phyloP scores from a whole-genome alignment of 1,284 basidiomycete genomes.

The Apiotrichum veenhuisii region DNA sequence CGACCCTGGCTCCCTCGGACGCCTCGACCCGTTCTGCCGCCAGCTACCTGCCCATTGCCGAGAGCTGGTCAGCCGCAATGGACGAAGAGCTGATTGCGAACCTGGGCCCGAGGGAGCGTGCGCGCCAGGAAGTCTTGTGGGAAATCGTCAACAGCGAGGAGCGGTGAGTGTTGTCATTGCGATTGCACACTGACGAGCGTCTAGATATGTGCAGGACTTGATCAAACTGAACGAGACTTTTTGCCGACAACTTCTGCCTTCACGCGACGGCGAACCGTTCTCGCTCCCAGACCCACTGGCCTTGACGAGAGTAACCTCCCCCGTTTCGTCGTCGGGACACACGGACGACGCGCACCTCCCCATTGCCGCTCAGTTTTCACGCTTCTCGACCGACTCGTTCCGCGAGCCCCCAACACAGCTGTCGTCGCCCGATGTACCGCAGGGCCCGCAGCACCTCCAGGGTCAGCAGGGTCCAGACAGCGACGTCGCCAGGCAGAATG shows the following conservation, averaged over 20 bases:
- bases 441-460: background rate
- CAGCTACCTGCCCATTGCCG: slow-evolving; percentile 56
- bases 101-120: slow-evolving; percentile 85
- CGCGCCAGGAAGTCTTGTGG: slow-evolving; percentile 93
- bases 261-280: slow-evolving; percentile 55
- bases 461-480: background rate
- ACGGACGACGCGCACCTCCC: slow-evolving; percentile 65
- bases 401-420: slow-evolving; percentile 1
- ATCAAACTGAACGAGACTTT: slow-evolving; percentile 89
- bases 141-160: slow-evolving; percentile 98
- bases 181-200: slow-evolving; percentile 1
- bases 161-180: slow-evolving; percentile 58
- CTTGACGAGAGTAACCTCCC: slow-evolving; percentile 30
- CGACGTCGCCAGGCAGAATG: slow-evolving; percentile 27
- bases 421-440: slow-evolving; percentile 6
- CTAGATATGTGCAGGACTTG: slow-evolving; percentile 88
- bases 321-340: slow-evolving; percentile 8
- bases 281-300: slow-evolving; percentile 45
- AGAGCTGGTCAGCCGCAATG: slow-evolving; percentile 93
- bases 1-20: slow-evolving; percentile 9
- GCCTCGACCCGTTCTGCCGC: slow-evolving; percentile 5
- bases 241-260: slow-evolving; percentile 83
- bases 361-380: slow-evolving; percentile 78
- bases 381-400: slow-evolving; percentile 15
- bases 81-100: slow-evolving; percentile 93